phyloP scores from a whole-genome alignment of 1,284 basidiomycete genomes.

The Lentinus polychrous region DNA sequence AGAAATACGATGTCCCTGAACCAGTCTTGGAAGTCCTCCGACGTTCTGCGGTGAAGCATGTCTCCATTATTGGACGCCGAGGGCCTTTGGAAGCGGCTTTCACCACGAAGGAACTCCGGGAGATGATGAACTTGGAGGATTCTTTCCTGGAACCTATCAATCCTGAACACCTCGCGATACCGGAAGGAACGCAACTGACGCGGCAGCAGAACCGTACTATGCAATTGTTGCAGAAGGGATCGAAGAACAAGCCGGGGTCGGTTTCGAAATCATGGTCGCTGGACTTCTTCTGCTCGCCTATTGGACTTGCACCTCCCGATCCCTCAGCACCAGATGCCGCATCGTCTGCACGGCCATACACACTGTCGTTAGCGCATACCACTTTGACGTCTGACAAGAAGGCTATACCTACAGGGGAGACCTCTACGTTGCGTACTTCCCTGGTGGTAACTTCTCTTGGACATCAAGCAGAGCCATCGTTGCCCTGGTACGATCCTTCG shows the following conservation, averaged over 20 bases:
- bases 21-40: constrained; percentile 68
- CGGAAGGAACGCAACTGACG: constrained; percentile 31
- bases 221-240: constrained; percentile 65
- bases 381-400: constrained; percentile 44
- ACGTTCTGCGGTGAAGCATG: constrained; percentile 60
- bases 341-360: constrained; percentile 21
- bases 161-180: constrained; percentile 35
- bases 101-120: constrained; percentile 91
- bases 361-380: constrained; percentile 53
- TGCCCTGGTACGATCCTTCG: constrained; percentile 45
- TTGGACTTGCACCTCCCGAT: constrained; percentile 34
- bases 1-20: constrained; percentile 76
- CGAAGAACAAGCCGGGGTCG: constrained; percentile 40
- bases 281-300: constrained; percentile 75
- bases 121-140: constrained; percentile 77
- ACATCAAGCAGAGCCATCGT: constrained; percentile 66
- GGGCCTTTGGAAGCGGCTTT: constrained; percentile 90
- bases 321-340: constrained; percentile 1
- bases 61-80: constrained; percentile 81
- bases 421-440: constrained; percentile 53
- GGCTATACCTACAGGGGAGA: constrained; percentile 57
- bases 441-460: constrained; percentile 88
- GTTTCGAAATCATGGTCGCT: constrained; percentile 71
- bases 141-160: constrained; percentile 62
- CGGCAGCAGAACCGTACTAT: constrained; percentile 65